Base-by-base conservation (phyloP, 2,329 filamentous ascomycete species). In the Davidsoniella neocaledoniae region DNA sequence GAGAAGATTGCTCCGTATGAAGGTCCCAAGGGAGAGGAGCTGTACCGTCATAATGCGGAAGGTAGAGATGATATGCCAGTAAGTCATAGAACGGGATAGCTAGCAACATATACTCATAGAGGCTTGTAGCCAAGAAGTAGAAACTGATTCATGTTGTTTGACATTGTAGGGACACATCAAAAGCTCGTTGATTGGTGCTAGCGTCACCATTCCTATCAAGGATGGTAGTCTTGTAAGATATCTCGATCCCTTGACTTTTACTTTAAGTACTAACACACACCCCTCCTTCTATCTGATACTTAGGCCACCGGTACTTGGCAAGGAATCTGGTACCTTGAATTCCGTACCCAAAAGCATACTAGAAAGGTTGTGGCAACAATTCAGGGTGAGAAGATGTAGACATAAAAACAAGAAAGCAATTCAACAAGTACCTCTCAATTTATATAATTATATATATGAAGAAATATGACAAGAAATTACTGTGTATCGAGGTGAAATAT, bases 41-140 rank as follows among this genome's bases (percentile, higher is more conserved):
- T 96, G 43, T 98, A 96, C 66, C 70, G 85, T 41, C 91, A 98
- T 66, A 78, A 76, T 59, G 88, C 82, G 0, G 91, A 94, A 70
- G 91, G 91, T 0, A 65, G 68, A 47, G 91, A 98, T 68, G 91
- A 96, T 65, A 95, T 96, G 86, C 91, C 91, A 37, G 83, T 85
- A 61, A 54, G 63, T 57, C 33, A 43, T 14, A 17, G 21, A 23
- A 23, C 21, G 21, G 21, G 26, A 2, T 36, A 21, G 36, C 14
- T 19, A 49, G 9, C 9, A 9, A 21, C 14, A 14, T 17, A 43
- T 42, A 7, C 5, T n/a, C 8, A 46, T 9, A 21, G 10, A 36
- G 25, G n/a, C 16, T 37, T 17, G 40, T 21, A 9, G 21, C 25
- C 14, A 41, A 19, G 5, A 40, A 17, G 43, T 33, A 10, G 26